Conservation (phyloP, 768 basidiomycete genomes). For the Agaricus bisporus region DNA sequence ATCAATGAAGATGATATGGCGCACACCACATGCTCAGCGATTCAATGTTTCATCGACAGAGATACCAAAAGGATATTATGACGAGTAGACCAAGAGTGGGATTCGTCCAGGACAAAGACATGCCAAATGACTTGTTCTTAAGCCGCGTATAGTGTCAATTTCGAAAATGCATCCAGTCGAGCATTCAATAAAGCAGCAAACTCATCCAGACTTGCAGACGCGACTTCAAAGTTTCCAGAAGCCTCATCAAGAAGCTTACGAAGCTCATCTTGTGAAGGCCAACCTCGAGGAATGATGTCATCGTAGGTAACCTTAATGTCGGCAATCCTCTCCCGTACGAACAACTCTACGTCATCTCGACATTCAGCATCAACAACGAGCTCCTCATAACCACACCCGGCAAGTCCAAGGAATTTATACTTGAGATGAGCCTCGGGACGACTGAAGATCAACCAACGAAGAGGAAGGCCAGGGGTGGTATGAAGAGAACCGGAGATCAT, state of each 20-base stretch:
- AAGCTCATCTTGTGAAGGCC: background rate
- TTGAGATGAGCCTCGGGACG: background rate
- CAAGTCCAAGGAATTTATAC: background rate
- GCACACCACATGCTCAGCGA: too few relatives aligned
- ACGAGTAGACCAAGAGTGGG: too few relatives aligned
- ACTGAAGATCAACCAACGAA: background rate
- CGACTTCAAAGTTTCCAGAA: background rate
- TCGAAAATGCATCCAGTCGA: background rate
- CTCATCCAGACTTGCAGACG: background rate
- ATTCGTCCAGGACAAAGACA: too few relatives aligned
- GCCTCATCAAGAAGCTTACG: background rate
- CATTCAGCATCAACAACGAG: background rate
- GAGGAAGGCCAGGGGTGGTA: background rate
- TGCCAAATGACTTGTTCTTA: too few relatives aligned
- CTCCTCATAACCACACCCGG: background rate
- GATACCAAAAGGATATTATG: too few relatives aligned
- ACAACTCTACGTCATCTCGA: background rate
- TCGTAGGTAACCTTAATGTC: background rate
- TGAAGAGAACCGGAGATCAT: background rate
- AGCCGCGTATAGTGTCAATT: background rate
- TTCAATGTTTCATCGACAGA: too few relatives aligned
- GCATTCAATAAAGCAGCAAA: background rate
- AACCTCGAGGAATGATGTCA: background rate
- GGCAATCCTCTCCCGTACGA: background rate
- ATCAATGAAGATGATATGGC: too few relatives aligned